phyloP scores from a whole-genome alignment of 2,329 filamentous ascomycete genomes.

The Exophiala spinifera region DNA sequence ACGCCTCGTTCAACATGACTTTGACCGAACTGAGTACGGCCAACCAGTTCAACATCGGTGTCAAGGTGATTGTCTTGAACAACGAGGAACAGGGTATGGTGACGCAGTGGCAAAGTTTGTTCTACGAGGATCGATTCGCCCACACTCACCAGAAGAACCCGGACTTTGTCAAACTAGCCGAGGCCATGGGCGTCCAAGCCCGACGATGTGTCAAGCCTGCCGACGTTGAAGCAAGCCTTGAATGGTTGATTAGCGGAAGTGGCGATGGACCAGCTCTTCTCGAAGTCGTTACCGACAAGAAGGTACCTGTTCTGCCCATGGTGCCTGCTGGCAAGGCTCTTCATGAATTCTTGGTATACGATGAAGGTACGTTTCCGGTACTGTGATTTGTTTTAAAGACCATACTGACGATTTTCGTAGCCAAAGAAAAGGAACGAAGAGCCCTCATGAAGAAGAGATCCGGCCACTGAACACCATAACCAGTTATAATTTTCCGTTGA shows the following conservation, averaged over 20 bases:
- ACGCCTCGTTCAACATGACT: constrained; percentile 99
- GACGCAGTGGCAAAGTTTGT: constrained; percentile 96
- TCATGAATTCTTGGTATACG: constrained; percentile 90
- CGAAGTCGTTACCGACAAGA: constrained; percentile 84
- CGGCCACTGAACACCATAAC: constrained; percentile 10
- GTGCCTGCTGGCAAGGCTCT: constrained; percentile 82
- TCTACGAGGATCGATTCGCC: constrained; percentile 88
- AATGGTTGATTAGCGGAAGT: constrained; percentile 76
- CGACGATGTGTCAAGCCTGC: constrained; percentile 69
- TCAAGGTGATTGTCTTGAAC: constrained; percentile 92
- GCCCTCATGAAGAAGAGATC: constrained; percentile 55
- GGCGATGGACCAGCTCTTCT: constrained; percentile 76
- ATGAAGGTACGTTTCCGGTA: constrained; percentile 60
- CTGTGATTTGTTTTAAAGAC: constrained; percentile 1
- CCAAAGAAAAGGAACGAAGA: constrained; percentile 65
- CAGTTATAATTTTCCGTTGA: not conserved
- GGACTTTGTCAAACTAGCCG: constrained; percentile 89
- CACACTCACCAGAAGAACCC: constrained; percentile 94
- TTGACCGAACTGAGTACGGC: constrained; percentile 91
- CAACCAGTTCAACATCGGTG: constrained; percentile 91
- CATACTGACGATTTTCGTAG: constrained; percentile 40
- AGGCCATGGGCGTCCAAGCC: constrained; percentile 84
- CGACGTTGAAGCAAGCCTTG: constrained; percentile 72
- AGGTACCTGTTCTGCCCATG: constrained; percentile 88
- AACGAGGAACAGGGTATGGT: constrained; percentile 99